Conservation (phyloP, 306 rosid genomes). For the Trifolium subterraneum region DNA sequence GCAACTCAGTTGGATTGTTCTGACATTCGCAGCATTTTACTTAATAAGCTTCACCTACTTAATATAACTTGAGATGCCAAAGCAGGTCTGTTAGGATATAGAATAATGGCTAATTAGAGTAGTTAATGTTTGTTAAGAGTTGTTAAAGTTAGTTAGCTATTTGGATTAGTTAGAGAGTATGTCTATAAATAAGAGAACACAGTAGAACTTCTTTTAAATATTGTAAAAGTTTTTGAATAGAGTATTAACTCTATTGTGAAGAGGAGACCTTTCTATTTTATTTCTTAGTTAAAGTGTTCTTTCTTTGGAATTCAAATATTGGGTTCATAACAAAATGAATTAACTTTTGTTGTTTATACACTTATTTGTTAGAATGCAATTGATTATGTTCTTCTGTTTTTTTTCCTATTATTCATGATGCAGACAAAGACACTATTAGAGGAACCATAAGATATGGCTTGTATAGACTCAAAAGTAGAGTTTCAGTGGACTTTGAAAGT, state of each 20-base stretch:
- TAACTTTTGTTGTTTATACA: no score
- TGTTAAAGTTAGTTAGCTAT: not conserved
- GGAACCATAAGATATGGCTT: not conserved
- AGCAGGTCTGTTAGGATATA: not conserved
- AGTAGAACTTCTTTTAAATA: not conserved
- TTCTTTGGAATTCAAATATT: not conserved
- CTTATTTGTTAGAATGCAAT: not conserved
- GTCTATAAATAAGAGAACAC: not conserved
- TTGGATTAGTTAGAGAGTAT: not conserved
- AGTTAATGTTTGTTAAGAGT: not conserved
- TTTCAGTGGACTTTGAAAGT: no score
- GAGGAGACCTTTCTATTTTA: not conserved
- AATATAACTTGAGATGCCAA: slow-evolving; percentile 6
- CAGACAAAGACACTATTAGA: not conserved
- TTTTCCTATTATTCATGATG: not conserved
- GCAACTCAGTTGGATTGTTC: no score
- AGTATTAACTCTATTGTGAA: not conserved
- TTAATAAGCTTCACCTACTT: slow-evolving; percentile 34
- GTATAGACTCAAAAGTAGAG: not conserved
- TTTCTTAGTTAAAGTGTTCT: not conserved
- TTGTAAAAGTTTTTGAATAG: not conserved
- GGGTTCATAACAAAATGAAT: not conserved
- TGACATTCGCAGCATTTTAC: slow-evolving; percentile 11
- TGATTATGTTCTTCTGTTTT: not conserved
- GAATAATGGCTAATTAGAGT: not conserved